These are phyloP conservation scores for Zygosaccharomyces pseudobailii DNA, from an alignment of 1,139 yeast species.

Conservation along the genomic window DNA sequence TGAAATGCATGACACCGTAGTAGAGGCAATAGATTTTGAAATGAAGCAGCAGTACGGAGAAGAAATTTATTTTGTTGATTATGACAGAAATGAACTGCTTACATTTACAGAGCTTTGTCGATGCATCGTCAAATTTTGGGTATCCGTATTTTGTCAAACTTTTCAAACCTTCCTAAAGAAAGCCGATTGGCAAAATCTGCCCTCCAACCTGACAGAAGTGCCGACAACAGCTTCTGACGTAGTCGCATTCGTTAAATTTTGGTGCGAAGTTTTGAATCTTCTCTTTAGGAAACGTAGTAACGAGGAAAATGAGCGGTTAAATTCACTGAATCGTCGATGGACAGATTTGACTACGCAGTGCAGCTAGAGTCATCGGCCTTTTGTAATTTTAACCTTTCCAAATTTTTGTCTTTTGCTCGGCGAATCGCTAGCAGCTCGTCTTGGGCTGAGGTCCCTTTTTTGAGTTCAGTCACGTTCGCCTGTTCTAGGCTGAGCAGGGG, in stretches of 20 bases:
- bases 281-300: conserved; percentile 43
- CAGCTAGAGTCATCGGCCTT: not conserved
- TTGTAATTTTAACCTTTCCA: conserved; percentile 14
- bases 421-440: conserved; percentile 6
- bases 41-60: conserved; percentile 55
- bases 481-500: not conserved
- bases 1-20: conserved; percentile 43
- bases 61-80: conserved; percentile 49
- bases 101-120: conserved; percentile 43
- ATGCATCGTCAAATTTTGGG: conserved; percentile 47
- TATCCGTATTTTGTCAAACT: conserved; percentile 53
- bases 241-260: conserved; percentile 43
- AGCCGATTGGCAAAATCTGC: conserved; percentile 30
- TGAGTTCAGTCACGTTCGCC: conserved; percentile 1
- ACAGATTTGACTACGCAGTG: conserved; percentile 20
- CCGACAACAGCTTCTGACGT: conserved; percentile 38
- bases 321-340: conserved; percentile 43
- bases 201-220: conserved; percentile 21
- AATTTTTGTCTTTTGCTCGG: conserved; percentile 14
- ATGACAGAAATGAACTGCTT: conserved; percentile 36
- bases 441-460: conserved; percentile 2
- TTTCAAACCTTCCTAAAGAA: conserved; percentile 32
- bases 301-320: conserved; percentile 40
- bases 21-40: conserved; percentile 48
- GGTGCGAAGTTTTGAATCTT: conserved; percentile 44